phyloP scores from a whole-genome alignment of 2,329 filamentous ascomycete genomes.

The Ophiocordyceps unilateralis region DNA sequence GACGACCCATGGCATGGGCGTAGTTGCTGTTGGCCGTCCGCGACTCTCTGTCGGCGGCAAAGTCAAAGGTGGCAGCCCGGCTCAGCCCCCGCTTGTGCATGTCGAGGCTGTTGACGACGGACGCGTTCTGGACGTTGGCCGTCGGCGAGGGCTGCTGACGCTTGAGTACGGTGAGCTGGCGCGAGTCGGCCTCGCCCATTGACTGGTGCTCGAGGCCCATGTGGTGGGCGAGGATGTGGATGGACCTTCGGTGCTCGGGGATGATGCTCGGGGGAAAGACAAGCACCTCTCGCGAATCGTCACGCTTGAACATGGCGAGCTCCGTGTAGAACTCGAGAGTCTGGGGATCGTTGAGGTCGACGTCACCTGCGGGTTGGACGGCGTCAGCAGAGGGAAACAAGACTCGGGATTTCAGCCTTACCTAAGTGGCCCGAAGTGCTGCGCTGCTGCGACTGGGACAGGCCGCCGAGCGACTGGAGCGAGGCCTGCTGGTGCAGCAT shows the following conservation, averaged over 20 bases:
- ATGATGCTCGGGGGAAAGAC: slow-evolving; percentile 70
- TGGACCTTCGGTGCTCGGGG: slow-evolving; percentile 71
- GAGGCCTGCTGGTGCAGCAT: slow-evolving; percentile 74
- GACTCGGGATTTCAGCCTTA: slow-evolving; percentile 8
- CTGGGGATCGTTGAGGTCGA: slow-evolving; percentile 82
- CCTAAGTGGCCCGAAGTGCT: slow-evolving; percentile 25
- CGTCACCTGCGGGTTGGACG: slow-evolving; percentile 29
- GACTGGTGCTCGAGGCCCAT: slow-evolving; percentile 86
- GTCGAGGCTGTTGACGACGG: slow-evolving; percentile 48
- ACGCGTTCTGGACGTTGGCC: slow-evolving; percentile 36
- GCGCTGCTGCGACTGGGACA: slow-evolving; percentile 43
- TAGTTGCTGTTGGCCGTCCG: slow-evolving; percentile 50
- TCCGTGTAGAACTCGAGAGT: slow-evolving; percentile 83
- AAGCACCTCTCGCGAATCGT: slow-evolving; percentile 57
- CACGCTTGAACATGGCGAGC: slow-evolving; percentile 74
- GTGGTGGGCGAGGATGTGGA: slow-evolving; percentile 89
- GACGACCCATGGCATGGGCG: slow-evolving; percentile 54
- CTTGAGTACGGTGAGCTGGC: slow-evolving; percentile 82
- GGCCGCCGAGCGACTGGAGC: slow-evolving; percentile 58
- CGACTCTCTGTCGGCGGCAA: slow-evolving; percentile 64
- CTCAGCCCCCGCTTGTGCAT: slow-evolving; percentile 72
- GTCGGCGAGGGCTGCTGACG: slow-evolving; percentile 34
- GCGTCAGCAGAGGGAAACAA: slow-evolving; percentile 1
- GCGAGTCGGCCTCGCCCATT: slow-evolving; percentile 69
- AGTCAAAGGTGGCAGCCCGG: slow-evolving; percentile 93